Percentiles rank a stretch among this genome's conserved stretches.
Conservation (phyloP, 805 yeast species). For the Zygosaccharomyces lentus region DNA sequence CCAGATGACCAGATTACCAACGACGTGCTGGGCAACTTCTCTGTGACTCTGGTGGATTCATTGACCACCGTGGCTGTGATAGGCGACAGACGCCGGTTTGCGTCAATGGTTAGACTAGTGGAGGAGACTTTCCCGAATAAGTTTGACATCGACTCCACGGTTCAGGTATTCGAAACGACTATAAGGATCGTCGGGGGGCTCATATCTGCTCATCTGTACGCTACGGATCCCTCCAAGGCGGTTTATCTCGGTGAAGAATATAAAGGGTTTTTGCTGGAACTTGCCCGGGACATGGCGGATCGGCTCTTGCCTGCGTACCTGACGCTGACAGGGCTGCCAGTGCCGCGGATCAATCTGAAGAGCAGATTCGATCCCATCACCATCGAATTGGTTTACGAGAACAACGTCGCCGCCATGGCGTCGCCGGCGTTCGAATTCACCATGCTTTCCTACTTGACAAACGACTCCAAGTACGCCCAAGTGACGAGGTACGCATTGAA, state of each 20-base stretch:
- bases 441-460: slow-evolving; percentile 66
- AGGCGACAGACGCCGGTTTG: slow-evolving; percentile 57
- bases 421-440: slow-evolving; percentile 80
- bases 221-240: slow-evolving; percentile 42
- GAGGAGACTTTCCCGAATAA: slow-evolving; percentile 33
- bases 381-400: slow-evolving; percentile 48
- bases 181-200: slow-evolving; percentile 82
- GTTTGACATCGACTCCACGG: slow-evolving; percentile 62
- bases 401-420: slow-evolving; percentile 85
- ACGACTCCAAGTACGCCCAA: slow-evolving; percentile 64
- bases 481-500: slow-evolving; percentile 59
- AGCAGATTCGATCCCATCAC: slow-evolving; percentile 49
- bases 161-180: slow-evolving; percentile 85
- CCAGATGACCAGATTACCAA: slow-evolving; percentile 55
- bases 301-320: slow-evolving; percentile 67
- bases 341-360: slow-evolving; percentile 70
- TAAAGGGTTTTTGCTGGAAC: slow-evolving; percentile 63
- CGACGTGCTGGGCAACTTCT: slow-evolving; percentile 81
- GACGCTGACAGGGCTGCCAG: slow-evolving; percentile 61
- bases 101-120: slow-evolving; percentile 41
- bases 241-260: slow-evolving; percentile 44
- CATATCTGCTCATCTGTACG: slow-evolving; percentile 71
- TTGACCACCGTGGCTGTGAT: slow-evolving; percentile 74
- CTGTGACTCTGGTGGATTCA: slow-evolving; percentile 74
- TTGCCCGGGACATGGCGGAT: slow-evolving; percentile 74